phyloP scores from a whole-genome alignment of 2,329 filamentous ascomycete genomes.

The Microsporum audouinii region DNA sequence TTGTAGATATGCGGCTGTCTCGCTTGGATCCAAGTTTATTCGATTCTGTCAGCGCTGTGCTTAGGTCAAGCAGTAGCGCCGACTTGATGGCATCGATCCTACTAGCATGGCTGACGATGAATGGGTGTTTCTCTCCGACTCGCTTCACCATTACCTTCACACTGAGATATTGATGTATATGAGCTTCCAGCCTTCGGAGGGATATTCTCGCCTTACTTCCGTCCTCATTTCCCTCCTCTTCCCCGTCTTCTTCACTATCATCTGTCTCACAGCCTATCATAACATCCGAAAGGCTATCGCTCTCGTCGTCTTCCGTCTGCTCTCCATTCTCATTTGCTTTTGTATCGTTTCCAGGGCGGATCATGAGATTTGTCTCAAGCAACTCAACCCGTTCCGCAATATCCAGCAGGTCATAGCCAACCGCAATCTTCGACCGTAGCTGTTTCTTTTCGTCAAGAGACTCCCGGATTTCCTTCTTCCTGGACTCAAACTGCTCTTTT shows the following conservation, averaged over 20 bases:
- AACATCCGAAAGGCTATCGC: constrained; percentile 18
- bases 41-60: constrained; percentile 49
- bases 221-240: constrained; percentile 24
- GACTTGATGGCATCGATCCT: constrained; percentile 48
- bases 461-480: constrained; percentile 50
- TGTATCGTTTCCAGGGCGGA: constrained; percentile 28
- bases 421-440: constrained; percentile 53
- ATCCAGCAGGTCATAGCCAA: constrained; percentile 41
- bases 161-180: constrained; percentile 48
- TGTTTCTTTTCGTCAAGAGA: constrained; percentile 55
- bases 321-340: constrained; percentile 16
- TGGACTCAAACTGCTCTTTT: constrained; percentile 51
- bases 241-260: constrained; percentile 25
- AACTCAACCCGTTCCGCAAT: constrained; percentile 41
- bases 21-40: constrained; percentile 20
- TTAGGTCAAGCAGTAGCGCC: constrained; percentile 54
- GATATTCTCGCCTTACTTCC: constrained; percentile 23
- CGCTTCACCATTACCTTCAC: constrained; percentile 41
- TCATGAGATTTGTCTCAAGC: constrained; percentile 58
- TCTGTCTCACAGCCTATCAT: constrained; percentile 23
- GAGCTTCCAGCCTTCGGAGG: constrained; percentile 41
- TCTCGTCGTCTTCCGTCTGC: constrained; percentile 26
- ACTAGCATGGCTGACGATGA: constrained; percentile 46
- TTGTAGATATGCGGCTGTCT: constrained; percentile 39
- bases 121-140: constrained; percentile 50